Evolutionary conservation across 1,139 yeast genomes (phyloP).

Genomic region (Geotrichum australiense): DNA sequence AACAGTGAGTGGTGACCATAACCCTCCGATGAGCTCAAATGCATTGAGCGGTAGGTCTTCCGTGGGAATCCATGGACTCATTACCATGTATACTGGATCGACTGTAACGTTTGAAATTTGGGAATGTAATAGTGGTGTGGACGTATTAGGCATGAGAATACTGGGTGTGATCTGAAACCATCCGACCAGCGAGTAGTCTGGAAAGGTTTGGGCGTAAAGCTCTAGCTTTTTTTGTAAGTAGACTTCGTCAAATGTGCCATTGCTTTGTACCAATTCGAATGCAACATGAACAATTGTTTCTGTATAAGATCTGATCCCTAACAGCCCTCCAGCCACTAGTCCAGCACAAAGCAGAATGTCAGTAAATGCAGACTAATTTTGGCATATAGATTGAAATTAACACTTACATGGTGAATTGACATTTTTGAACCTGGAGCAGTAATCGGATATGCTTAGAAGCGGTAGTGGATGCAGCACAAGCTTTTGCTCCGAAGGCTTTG

Average conservation of each 20-base stretch:
- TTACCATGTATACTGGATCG: conserved; percentile 19
- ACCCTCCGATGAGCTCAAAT: conserved; percentile 26
- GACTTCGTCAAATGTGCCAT: conserved; percentile 24
- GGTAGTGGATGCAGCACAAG: conserved; percentile 34
- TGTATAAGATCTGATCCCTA: conserved; percentile 30
- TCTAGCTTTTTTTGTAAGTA: conserved; percentile 24
- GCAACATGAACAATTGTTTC: conserved; percentile 31
- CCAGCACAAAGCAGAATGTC: background rate
- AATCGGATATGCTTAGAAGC: conserved; percentile 34
- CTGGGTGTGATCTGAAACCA: conserved; percentile 28
- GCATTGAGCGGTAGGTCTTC: conserved; percentile 30
- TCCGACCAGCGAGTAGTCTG: conserved; percentile 31
- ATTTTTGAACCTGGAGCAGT: conserved; percentile 28
- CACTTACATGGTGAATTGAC: conserved; percentile 17
- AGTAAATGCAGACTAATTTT: background rate
- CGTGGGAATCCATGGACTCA: conserved; percentile 15
- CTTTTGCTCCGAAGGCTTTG: conserved; percentile 14
- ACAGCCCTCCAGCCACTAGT: conserved; percentile 32
- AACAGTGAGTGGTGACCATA: conserved; percentile 25
- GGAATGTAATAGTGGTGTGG: conserved; percentile 20
- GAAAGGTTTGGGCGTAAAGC: conserved; percentile 30
- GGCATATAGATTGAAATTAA: background rate
- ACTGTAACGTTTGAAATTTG: conserved; percentile 22
- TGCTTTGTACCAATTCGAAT: conserved; percentile 27
- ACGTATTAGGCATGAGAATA: conserved; percentile 10